Percentiles rank a stretch among this genome's conserved stretches.
These are phyloP conservation scores for Xylariaceae sp. DNA, from an alignment of 2,329 filamentous ascomycete species.

Conservation along the genomic window DNA sequence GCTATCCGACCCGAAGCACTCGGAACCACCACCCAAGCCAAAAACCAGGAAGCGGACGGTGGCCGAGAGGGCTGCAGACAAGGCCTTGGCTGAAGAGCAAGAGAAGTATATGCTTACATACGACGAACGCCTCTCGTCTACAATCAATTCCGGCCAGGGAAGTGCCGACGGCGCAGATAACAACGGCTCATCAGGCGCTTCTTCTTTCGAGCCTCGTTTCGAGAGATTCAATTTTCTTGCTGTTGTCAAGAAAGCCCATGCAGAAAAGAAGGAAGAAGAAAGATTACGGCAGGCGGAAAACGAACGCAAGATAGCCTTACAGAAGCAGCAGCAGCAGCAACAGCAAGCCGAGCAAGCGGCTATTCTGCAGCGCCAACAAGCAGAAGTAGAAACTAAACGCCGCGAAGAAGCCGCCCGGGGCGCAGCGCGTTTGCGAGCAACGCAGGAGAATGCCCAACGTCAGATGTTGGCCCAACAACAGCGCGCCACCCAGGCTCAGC, in stretches of 20 bases:
- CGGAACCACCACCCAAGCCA: conserved; percentile 76
- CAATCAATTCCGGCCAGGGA: conserved; percentile 62
- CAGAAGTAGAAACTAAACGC: conserved; percentile 38
- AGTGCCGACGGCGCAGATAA: conserved; percentile 68
- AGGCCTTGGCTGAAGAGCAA: conserved; percentile 86
- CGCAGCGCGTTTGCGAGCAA: conserved; percentile 14
- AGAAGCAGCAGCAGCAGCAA: conserved; percentile 55
- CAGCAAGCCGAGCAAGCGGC: conserved; percentile 48
- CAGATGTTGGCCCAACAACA: conserved; percentile 23
- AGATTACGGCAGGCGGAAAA: conserved; percentile 71
- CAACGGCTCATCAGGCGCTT: conserved; percentile 73
- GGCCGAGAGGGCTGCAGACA: conserved; percentile 93
- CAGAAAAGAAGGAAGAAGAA: conserved; percentile 78
- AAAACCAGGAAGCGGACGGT: conserved; percentile 93
- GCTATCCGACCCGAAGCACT: conserved; percentile 79
- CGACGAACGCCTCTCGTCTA: conserved; percentile 79
- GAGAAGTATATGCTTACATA: conserved; percentile 92
- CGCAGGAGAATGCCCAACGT: conserved; percentile 22
- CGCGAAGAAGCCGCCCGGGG: conserved; percentile 28
- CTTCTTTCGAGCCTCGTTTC: conserved; percentile 85
- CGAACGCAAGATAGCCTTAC: conserved; percentile 57
- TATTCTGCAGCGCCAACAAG: conserved; percentile 41
- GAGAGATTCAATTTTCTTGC: conserved; percentile 91
- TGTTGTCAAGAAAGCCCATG: conserved; percentile 79
- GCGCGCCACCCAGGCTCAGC: conserved; percentile 18